These are phyloP conservation scores for Hagleromyces aurorensis DNA, from an alignment of 805 yeast genomes.

Conservation along the genomic window DNA sequence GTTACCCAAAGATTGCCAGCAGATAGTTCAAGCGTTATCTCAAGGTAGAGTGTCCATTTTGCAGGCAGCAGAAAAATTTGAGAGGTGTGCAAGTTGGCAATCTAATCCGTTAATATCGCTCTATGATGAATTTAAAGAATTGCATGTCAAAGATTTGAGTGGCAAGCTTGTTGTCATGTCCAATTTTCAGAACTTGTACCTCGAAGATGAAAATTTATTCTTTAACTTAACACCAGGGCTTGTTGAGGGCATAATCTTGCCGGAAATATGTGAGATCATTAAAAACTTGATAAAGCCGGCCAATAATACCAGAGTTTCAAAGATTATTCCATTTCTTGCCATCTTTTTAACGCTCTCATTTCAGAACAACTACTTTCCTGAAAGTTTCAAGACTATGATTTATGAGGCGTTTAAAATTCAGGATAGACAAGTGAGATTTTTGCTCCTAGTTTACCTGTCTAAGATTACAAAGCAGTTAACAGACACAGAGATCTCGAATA, in stretches of 20 bases:
- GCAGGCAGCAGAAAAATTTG: constrained; percentile 31
- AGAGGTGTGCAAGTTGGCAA: constrained; percentile 29
- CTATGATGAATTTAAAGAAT: constrained; percentile 45
- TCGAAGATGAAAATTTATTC: constrained; percentile 32
- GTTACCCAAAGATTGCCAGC: constrained; percentile 34
- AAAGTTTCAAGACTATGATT: constrained; percentile 46
- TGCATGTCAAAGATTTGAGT: constrained; percentile 43
- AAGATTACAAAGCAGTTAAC: constrained; percentile 42
- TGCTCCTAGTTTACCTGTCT: constrained; percentile 59
- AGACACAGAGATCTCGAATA: constrained; percentile 56
- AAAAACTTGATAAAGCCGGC: constrained; percentile 13
- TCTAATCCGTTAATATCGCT: constrained; percentile 43
- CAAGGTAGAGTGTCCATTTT: constrained; percentile 25
- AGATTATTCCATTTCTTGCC: constrained; percentile 29
- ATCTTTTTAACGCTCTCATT: constrained; percentile 26
- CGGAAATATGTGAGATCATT: constrained; percentile 42
- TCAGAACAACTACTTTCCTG: constrained; percentile 34
- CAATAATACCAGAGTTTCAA: constrained; percentile 24
- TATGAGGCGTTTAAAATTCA: constrained; percentile 52
- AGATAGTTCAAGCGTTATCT: constrained; percentile 7
- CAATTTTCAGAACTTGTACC: constrained; percentile 26
- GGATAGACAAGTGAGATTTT: constrained; percentile 71
- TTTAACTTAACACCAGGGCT: constrained; percentile 41
- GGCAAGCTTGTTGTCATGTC: constrained; percentile 41
- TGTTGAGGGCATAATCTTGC: constrained; percentile 56